These are phyloP conservation scores for Populus deltoides DNA, from an alignment of 345 rosid genomes.

Conservation along the genomic window DNA sequence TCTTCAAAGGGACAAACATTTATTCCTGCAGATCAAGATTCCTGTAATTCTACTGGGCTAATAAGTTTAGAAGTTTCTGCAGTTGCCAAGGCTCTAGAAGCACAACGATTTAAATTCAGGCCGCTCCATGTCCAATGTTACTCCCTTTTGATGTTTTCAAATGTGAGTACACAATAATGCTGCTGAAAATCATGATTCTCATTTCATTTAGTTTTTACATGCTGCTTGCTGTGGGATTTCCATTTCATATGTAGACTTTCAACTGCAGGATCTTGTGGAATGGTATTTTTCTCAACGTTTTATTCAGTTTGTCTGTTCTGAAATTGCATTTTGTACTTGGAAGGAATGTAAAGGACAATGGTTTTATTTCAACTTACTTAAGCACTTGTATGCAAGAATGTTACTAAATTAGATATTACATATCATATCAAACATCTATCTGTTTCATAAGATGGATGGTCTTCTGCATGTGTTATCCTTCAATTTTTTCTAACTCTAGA, in stretches of 20 bases:
- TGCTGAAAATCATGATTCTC: not conserved
- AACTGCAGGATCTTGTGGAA: not conserved
- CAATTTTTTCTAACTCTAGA: too few relatives aligned
- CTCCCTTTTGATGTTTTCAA: conserved; percentile 56
- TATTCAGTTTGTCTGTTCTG: not conserved
- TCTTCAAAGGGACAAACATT: conserved; percentile 28
- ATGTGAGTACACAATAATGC: conserved; percentile 39
- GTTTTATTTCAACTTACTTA: not conserved
- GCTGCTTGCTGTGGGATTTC: not conserved
- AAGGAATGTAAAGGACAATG: not conserved
- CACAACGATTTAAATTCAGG: conserved; percentile 77
- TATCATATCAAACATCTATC: too few relatives aligned
- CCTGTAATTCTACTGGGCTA: conserved; percentile 32
- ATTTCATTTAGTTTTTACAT: not conserved
- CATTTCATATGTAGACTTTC: not conserved
- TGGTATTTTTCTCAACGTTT: not conserved
- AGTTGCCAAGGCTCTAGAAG: conserved; percentile 47
- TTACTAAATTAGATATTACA: too few relatives aligned
- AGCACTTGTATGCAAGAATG: not conserved
- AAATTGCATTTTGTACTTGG: not conserved
- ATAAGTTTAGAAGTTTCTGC: conserved; percentile 55
- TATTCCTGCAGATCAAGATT: conserved; percentile 30
- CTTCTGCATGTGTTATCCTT: too few relatives aligned
- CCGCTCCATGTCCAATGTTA: conserved; percentile 59
- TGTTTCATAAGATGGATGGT: too few relatives aligned